phyloP scores from a whole-genome alignment of 2,329 filamentous ascomycete species.

The Aspergillus luchuensis region DNA sequence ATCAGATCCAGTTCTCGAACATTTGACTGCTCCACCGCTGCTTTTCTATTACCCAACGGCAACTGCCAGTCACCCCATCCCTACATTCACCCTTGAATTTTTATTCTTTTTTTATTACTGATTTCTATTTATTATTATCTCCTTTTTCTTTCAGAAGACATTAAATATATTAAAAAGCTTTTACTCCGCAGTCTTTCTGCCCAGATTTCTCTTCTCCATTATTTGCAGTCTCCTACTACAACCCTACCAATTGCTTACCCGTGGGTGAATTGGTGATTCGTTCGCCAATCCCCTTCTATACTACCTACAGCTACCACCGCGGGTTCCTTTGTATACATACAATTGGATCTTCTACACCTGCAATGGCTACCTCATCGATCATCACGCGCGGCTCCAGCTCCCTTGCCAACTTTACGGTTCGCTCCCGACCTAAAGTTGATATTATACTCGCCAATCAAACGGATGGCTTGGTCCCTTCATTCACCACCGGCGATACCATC shows the following conservation, averaged over 20 bases:
- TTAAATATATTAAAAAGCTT: neutral
- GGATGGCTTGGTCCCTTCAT: constrained; percentile 48
- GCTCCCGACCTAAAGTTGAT: constrained; percentile 33
- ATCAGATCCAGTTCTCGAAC: neutral
- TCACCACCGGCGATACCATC: constrained; percentile 60
- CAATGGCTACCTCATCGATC: constrained; percentile 28
- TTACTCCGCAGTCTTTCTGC: neutral
- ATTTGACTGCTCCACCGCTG: neutral
- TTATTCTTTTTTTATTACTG: constrained; percentile 4
- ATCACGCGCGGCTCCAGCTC: constrained; percentile 29
- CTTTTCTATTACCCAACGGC: constrained; percentile 22
- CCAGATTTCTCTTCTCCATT: neutral
- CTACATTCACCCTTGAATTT: constrained; percentile 14
- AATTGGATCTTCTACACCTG: neutral
- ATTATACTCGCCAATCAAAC: constrained; percentile 35
- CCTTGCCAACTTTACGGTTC: constrained; percentile 31
- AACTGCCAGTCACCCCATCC: constrained; percentile 20
- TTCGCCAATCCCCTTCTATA: neutral
- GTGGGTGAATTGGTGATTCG: neutral
- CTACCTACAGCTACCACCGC: no score
- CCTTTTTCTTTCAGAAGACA: neutral
- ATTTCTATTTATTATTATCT: neutral
- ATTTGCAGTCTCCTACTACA: neutral
- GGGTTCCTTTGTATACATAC: constrained; percentile 3
- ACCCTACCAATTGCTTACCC: neutral